Evolutionary conservation across 306 rosid species (phyloP).

Genomic region (Dalbergia cultrata): DNA sequence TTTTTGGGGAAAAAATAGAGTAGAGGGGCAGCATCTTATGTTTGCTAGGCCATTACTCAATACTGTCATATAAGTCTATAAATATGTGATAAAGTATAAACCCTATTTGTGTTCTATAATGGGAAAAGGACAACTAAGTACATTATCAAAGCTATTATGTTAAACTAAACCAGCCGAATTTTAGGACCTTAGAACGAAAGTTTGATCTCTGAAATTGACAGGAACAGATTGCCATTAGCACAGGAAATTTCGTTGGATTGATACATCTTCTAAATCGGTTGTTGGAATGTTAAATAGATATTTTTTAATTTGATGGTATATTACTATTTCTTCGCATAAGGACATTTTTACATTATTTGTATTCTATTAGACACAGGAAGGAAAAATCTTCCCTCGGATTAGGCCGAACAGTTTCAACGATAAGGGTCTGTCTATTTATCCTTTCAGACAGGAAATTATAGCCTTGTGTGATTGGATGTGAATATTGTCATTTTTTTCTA

Average conservation of each 20-base stretch:
- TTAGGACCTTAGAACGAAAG: neutral
- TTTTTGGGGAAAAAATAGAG: too few species aligned
- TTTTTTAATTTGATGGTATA: neutral
- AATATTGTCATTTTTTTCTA: too few species aligned
- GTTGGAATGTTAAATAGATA: neutral
- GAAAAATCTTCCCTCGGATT: neutral
- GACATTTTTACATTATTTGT: neutral
- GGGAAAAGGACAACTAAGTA: neutral
- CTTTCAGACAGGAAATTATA: too few species aligned
- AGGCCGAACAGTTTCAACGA: neutral
- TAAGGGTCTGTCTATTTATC: neutral
- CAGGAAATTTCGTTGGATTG: neutral
- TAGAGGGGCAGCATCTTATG: too few species aligned
- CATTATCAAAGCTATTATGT: neutral
- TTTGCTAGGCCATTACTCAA: too few species aligned
- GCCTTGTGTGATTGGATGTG: too few species aligned
- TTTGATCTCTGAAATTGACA: conserved; percentile 7
- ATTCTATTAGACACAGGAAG: neutral
- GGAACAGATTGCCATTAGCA: neutral
- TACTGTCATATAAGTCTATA: neutral
- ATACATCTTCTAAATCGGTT: neutral
- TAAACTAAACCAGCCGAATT: conserved; percentile 20
- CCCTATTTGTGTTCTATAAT: neutral
- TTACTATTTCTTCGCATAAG: neutral
- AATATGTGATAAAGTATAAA: too few species aligned